Conservation (phyloP, 2,329 filamentous ascomycete genomes). For the Mycosphaerella sp. region DNA sequence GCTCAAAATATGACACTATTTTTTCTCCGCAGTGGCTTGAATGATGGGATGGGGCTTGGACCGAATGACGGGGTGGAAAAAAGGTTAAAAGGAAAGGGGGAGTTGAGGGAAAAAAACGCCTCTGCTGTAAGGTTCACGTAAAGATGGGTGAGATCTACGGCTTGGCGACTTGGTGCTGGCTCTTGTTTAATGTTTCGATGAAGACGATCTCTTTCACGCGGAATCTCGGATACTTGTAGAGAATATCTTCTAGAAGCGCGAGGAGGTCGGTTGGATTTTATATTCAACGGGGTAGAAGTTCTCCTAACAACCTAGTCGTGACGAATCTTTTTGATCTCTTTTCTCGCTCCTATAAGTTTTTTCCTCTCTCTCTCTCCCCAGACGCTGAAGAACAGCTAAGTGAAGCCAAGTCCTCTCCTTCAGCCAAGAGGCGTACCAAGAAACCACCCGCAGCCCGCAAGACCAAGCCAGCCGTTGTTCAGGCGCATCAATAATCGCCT, state of each 20-base stretch:
- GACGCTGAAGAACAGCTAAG: background rate
- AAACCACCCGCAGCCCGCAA: slow-evolving; percentile 6
- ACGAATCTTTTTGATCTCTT: background rate
- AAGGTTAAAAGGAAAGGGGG: too few relatives aligned
- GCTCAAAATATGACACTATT: background rate
- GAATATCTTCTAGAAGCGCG: too few relatives aligned
- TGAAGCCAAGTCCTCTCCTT: background rate
- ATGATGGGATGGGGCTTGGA: too few relatives aligned
- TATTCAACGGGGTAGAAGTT: too few relatives aligned
- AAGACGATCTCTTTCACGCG: background rate
- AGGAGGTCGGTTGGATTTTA: too few relatives aligned
- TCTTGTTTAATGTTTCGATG: background rate
- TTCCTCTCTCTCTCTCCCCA: background rate
- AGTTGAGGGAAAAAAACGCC: background rate
- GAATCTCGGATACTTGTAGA: background rate
- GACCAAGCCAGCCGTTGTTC: slow-evolving; percentile 1
- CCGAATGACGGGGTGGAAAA: too few relatives aligned
- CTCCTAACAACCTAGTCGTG: background rate
- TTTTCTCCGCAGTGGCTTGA: background rate
- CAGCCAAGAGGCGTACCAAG: slow-evolving; percentile 9
- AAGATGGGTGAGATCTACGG: slow-evolving; percentile 5
- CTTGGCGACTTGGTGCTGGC: slow-evolving; percentile 7
- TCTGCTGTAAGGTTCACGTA: background rate
- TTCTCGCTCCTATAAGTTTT: too few relatives aligned
- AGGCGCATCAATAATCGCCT: background rate